A percentile compares a stretch with the other conserved stretches of the same genome.
Evolutionary conservation across 2,329 filamentous ascomycete genomes (phyloP).

Genomic region (Berkeleyomyces rouxiae): DNA sequence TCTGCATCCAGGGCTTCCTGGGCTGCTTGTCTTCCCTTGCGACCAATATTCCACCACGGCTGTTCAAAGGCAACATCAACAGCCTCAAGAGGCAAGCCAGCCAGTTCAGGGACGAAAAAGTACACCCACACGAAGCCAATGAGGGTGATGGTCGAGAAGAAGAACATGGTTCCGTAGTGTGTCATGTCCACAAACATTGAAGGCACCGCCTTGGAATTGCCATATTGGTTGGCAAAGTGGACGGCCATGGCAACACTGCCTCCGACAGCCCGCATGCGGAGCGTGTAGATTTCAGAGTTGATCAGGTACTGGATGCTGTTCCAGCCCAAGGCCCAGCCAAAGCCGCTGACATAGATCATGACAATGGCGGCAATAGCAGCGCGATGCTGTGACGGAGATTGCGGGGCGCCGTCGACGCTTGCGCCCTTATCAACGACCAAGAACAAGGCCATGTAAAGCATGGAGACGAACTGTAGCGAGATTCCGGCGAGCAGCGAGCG

Average conservation of each 20-base stretch:
- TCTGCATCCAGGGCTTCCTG: constrained; percentile 21
- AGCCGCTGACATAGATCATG: constrained; percentile 55
- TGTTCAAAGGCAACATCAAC: constrained; percentile 58
- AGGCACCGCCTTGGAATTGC: constrained; percentile 57
- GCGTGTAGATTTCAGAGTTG: constrained; percentile 61
- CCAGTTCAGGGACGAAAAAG: constrained; percentile 57
- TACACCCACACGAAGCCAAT: constrained; percentile 54
- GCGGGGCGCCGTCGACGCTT: constrained; percentile 27
- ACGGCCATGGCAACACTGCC: constrained; percentile 61
- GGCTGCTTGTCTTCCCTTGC: constrained; percentile 35
- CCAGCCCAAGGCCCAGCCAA: constrained; percentile 56
- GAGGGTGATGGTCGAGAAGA: constrained; percentile 52
- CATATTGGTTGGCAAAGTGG: constrained; percentile 66
- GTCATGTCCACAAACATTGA: constrained; percentile 52
- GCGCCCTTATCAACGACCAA: constrained; percentile 30
- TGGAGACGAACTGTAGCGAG: constrained; percentile 39
- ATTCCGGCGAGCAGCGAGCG: constrained; percentile 45
- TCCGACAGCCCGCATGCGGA: constrained; percentile 54
- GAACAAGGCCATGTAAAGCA: constrained; percentile 47
- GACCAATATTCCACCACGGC: constrained; percentile 59
- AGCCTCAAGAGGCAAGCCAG: constrained; percentile 46
- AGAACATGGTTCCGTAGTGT: constrained; percentile 58
- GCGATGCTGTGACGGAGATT: constrained; percentile 25
- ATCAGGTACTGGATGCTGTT: constrained; percentile 66
- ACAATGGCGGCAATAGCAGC: constrained; percentile 52